Evolutionary conservation across 2,329 filamentous ascomycete species (phyloP).

Genomic region (Cadophora gregata): DNA sequence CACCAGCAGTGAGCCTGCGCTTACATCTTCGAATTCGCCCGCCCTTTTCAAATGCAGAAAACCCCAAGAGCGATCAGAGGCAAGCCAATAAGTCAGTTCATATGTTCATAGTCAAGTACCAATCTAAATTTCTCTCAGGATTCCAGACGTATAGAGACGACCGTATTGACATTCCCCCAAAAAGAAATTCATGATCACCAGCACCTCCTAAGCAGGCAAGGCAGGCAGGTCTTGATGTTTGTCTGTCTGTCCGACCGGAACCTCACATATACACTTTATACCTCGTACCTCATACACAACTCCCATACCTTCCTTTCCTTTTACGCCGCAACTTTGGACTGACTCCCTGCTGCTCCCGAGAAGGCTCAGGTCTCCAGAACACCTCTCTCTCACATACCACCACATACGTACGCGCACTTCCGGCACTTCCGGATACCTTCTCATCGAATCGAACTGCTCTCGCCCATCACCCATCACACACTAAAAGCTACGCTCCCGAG

Average conservation of each 20-base stretch:
- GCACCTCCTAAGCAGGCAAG: conserved; percentile 10
- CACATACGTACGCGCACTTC: no score
- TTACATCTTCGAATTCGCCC: background rate
- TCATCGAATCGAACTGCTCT: background rate
- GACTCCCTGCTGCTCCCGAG: conserved; percentile 12
- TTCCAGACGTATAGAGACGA: background rate
- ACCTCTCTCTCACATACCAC: background rate
- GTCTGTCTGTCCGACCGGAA: background rate
- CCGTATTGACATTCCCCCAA: background rate
- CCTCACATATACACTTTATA: background rate
- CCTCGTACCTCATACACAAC: background rate
- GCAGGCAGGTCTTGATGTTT: no score
- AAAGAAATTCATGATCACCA: no score
- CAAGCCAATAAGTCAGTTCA: conserved; percentile 2
- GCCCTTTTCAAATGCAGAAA: background rate
- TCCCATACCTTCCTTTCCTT: background rate
- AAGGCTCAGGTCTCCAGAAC: conserved; percentile 13
- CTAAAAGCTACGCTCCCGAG: background rate
- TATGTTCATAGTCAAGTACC: no score
- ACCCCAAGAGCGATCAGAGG: background rate
- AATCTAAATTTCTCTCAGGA: background rate
- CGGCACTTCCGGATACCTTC: background rate
- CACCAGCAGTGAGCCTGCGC: background rate
- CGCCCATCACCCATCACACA: no score
- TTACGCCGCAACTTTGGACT: background rate